These are phyloP conservation scores for Pseudocercospora pini-densiflorae DNA, from an alignment of 2,329 filamentous ascomycete genomes.

Conservation along the genomic window DNA sequence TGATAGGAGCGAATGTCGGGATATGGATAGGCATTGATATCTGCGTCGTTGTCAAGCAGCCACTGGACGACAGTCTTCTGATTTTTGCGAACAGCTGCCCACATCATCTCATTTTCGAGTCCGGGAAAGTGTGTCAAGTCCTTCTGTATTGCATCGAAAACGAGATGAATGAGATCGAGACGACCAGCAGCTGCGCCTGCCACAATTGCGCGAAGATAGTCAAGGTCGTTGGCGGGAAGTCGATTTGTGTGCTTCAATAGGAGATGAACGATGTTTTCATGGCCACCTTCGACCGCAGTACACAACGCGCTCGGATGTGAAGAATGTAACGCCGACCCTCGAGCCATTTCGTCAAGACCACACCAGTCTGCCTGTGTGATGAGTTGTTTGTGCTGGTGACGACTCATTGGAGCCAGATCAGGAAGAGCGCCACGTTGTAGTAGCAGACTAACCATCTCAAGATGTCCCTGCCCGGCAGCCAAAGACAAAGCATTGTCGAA, in stretches of 20 bases:
- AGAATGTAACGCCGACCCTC: neutral
- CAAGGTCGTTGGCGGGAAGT: neutral
- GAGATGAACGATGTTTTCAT: conserved; percentile 10
- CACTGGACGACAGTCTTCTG: neutral
- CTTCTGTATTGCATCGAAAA: conserved; percentile 9
- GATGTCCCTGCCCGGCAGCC: conserved; percentile 7
- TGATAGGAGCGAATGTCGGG: neutral
- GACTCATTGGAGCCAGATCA: neutral
- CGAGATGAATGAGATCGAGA: conserved; percentile 6
- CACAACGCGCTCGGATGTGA: neutral
- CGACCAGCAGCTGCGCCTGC: conserved; percentile 10
- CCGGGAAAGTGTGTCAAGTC: neutral
- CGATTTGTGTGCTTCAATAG: conserved; percentile 5
- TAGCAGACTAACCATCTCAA: conserved; percentile 7
- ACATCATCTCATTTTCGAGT: conserved; percentile 5
- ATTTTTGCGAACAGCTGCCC: conserved; percentile 7
- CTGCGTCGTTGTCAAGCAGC: neutral
- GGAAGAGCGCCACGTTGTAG: neutral
- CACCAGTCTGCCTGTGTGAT: neutral
- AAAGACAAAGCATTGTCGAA: conserved; percentile 8
- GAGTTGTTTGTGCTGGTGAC: neutral
- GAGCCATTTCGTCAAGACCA: neutral
- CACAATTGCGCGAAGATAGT: conserved; percentile 6
- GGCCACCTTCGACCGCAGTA: neutral
- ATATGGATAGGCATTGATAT: neutral